Evolutionary conservation across 495 filamentous ascomycete species (phyloP), one percentile per base, ranked within the genome.

Genomic region (Beverwykella pulmonaria): DNA sequence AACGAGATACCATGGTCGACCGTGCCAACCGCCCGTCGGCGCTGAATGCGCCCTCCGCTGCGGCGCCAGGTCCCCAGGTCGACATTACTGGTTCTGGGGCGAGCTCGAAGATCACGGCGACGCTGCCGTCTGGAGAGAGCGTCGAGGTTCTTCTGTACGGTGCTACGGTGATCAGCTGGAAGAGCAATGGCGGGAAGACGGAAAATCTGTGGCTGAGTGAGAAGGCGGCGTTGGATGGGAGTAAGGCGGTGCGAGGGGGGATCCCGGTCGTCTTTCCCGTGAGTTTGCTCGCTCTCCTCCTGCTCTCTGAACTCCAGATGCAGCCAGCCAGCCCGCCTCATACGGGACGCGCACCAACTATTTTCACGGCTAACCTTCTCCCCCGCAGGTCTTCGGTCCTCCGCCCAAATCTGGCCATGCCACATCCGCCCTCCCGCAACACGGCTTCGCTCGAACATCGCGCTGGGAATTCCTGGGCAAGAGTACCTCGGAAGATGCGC

Each of bases 231-330:
- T 73, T 89, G 52, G 87, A 90, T 72, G 87, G 87, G 3, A 86
- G 83, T 55, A 90, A 90, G 72, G 67, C 80, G 52, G 88, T 91
- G 30, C 74, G 89, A 65, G 90, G 90, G 15, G 89, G 95, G 6
- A 91, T 99, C 65, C 95, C 95, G 8, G 78, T 99, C 32, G 95
- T 99, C 2, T 99, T 99, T 75, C 95, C 95, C 20, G 93, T 96
- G 82, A 68, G 87, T 82, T 20, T 12, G 5, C 41, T 26, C 20
- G 5, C 48, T 26, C 25, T 22, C 29, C 30, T 53, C 19, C 23
- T 19, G 17, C 19, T 19, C 3, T 53, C 19, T 20, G n/a, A 15
- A 22, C 10, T 59, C 12, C 22, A 5, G 32, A 34, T 5, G 32
- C n/a, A n/a, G n/a, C n/a, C n/a, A n/a, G 32, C 32, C 32, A 34